A percentile compares a stretch with the other conserved stretches of the same genome.
phyloP scores from a whole-genome alignment of 2,329 filamentous ascomycete species.

The Grosmannia clavigera region DNA sequence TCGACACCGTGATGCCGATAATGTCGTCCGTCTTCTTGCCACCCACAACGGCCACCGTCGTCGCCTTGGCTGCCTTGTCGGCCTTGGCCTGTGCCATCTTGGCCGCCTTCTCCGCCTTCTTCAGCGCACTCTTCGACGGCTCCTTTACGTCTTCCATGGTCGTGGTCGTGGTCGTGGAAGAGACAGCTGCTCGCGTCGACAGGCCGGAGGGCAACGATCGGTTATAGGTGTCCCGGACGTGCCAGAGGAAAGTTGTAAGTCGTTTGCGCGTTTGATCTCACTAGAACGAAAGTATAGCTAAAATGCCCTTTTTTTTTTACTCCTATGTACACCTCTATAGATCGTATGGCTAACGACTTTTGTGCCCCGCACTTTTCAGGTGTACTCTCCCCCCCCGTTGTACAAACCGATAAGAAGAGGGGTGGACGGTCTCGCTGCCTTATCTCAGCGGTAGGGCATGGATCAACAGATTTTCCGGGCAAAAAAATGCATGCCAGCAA shows the following conservation, averaged over 20 bases:
- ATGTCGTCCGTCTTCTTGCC: constrained; percentile 54
- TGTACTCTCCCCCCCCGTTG: not conserved
- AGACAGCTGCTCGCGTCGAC: not conserved
- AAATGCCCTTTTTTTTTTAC: not conserved
- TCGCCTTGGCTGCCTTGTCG: constrained; percentile 48
- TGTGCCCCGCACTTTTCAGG: constrained; percentile 9
- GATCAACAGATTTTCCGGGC: constrained; percentile 13
- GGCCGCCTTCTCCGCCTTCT: constrained; percentile 54
- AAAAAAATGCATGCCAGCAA: not conserved
- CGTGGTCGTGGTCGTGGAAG: not conserved
- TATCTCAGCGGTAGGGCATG: constrained; percentile 4
- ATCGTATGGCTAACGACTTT: not conserved
- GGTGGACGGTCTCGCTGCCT: not conserved
- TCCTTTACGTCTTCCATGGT: constrained; percentile 18
- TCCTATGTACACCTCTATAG: not conserved
- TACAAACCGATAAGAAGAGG: constrained; percentile 2
- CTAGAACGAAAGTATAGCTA: not conserved
- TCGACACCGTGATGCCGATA: constrained; percentile 79
- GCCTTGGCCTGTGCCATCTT: constrained; percentile 46
- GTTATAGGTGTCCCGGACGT: not conserved
- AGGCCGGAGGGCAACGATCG: not conserved
- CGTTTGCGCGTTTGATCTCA: not conserved
- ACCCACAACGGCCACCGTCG: constrained; percentile 36
- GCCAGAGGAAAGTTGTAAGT: not conserved
- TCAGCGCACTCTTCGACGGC: constrained; percentile 50